phyloP scores from a whole-genome alignment of 2,329 filamentous ascomycete genomes.

The Penicillium expansum region DNA sequence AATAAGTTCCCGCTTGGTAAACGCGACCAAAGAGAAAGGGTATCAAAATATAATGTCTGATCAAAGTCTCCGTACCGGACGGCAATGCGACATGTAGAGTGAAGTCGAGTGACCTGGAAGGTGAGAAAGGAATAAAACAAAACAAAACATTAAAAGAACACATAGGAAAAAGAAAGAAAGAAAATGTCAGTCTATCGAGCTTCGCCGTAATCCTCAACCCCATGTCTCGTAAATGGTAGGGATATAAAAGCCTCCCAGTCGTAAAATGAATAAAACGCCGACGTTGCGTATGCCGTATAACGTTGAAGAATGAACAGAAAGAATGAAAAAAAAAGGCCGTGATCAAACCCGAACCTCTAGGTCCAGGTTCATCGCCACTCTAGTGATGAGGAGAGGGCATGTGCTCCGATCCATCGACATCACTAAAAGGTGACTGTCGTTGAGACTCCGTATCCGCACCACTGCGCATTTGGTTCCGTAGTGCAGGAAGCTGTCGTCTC shows the following conservation, averaged over 20 bases:
- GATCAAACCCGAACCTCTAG: neutral
- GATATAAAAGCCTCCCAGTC: constrained; percentile 12
- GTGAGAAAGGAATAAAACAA: neutral
- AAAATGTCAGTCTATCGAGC: constrained; percentile 24
- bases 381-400: constrained; percentile 30
- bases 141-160: neutral
- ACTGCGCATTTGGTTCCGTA: constrained; percentile 46
- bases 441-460: constrained; percentile 32
- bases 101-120: constrained; percentile 1
- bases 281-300: constrained; percentile 19
- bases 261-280: constrained; percentile 23
- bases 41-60: constrained; percentile 32
- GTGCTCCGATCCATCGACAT: constrained; percentile 32
- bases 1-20: constrained; percentile 15
- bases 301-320: constrained; percentile 9
- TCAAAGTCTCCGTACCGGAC: constrained; percentile 18
- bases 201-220: constrained; percentile 14
- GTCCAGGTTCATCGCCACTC: constrained; percentile 1
- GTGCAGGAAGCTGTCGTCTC: constrained; percentile 47
- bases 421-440: constrained; percentile 37
- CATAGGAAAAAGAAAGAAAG: constrained; percentile 8
- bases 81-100: constrained; percentile 9
- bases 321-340: constrained; percentile 7
- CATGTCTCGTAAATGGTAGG: constrained; percentile 19
- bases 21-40: constrained; percentile 25